A percentile compares a stretch with the other conserved stretches of the same genome.
These are phyloP conservation scores for Castanopsis chinensis DNA, from an alignment of 306 rosid species.

Conservation along the genomic window DNA sequence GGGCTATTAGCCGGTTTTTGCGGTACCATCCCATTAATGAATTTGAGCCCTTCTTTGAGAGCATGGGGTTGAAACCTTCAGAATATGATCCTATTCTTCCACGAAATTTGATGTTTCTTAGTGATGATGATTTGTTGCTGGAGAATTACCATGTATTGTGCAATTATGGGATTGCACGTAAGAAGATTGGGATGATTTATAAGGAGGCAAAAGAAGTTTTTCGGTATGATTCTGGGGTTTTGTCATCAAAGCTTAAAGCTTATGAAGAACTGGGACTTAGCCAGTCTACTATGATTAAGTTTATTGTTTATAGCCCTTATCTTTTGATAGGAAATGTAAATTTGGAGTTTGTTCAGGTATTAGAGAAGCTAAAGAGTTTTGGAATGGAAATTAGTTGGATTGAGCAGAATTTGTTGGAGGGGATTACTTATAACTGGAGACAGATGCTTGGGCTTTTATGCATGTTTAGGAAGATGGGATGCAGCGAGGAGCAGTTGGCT, in stretches of 20 bases:
- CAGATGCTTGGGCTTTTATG: conserved; percentile 44
- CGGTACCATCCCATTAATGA: conserved; percentile 82
- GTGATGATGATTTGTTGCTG: conserved; percentile 54
- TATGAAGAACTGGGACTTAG: conserved; percentile 56
- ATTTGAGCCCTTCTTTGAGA: conserved; percentile 86
- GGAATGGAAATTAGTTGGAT: conserved; percentile 52
- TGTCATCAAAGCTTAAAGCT: conserved; percentile 48
- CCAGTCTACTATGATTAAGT: conserved; percentile 20
- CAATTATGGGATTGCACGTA: conserved; percentile 58
- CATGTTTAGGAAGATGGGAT: conserved; percentile 44
- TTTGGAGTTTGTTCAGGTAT: conserved; percentile 39
- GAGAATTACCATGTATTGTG: conserved; percentile 54
- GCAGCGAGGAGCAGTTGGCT: conserved; percentile 37
- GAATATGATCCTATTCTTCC: conserved; percentile 66
- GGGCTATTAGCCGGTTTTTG: conserved; percentile 43
- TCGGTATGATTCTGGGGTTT: conserved; percentile 41
- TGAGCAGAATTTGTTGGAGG: conserved; percentile 36
- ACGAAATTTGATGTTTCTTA: conserved; percentile 45
- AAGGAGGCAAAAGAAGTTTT: conserved; percentile 46
- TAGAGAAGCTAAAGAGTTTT: conserved; percentile 45
- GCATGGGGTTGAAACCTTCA: conserved; percentile 67
- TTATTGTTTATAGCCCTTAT: conserved; percentile 50
- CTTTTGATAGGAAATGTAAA: conserved; percentile 62
- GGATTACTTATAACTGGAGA: conserved; percentile 51
- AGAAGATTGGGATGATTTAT: conserved; percentile 55